Evolutionary conservation across 495 filamentous ascomycete genomes (phyloP), one percentile per base, ranked within the genome.

Genomic region (Tetracladium marchalianum): DNA sequence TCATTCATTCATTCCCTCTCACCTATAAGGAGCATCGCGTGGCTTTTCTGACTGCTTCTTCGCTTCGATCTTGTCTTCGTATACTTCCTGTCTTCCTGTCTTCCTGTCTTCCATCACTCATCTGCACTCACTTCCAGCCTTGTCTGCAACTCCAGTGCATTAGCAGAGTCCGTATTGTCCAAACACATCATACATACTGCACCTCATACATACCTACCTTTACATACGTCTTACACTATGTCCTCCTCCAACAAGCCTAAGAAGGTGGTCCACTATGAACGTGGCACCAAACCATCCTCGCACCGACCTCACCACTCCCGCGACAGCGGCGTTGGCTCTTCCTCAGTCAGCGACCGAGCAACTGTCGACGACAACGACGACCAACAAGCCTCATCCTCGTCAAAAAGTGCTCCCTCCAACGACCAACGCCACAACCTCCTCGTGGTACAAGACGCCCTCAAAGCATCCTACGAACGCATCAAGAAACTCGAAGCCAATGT

Each of bases 381-480:
- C 47, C 31, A 42, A 47, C 16, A 35, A 49, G 34, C 40, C 39
- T 27, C 22, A 3, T 27, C 22, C 7, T 27, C 22, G 3, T 3
- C 22, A 3, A 27, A 27, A 27, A 7, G 22, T 7, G 22, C 3
- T 7, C 7, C 22, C 7, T 48, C 1, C 19, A 45, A 3, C 32
- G 19, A 38, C 18, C 55, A 58, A 34, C 42, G 48, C 35, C 43
- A 47, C 15, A 47, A 44, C 31, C 35, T 54, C 12, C 37, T 24
- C 2, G 48, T 49, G 0, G 17, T 52, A 0, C 39, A 55, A 47
- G 54, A 57, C 31, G 50, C 22, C 68, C 76, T 36, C 62, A 72
- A 48, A 68, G 73, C 18, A 68, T 79, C 46, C 59, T 67, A 54
- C 66, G 70, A 72, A 60, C 58, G 63, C 53, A 43, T 45, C 39